These are phyloP conservation scores for Apiospora phragmitis DNA, from an alignment of 2,329 filamentous ascomycete genomes.

Conservation along the genomic window DNA sequence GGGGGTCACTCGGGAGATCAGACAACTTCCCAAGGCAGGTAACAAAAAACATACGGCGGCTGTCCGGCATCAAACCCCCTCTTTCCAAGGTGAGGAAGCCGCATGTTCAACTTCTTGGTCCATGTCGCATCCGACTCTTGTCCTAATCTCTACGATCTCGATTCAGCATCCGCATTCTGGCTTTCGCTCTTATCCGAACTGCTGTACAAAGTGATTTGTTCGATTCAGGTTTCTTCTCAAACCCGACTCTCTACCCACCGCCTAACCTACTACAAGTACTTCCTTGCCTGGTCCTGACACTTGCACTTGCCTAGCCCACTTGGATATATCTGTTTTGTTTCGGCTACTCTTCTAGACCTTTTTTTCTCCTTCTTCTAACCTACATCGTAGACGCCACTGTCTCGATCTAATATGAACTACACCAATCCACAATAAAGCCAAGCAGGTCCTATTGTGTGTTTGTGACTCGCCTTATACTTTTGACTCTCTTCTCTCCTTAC, in stretches of 20 bases:
- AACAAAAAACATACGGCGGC: background rate
- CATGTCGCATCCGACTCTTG: constrained; percentile 22
- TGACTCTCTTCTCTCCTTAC: background rate
- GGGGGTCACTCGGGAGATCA: background rate
- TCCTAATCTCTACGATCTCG: constrained; percentile 17
- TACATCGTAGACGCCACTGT: constrained; percentile 4
- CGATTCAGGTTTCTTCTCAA: constrained; percentile 25
- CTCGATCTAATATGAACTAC: constrained; percentile 1
- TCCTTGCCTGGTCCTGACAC: background rate
- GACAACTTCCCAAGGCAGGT: background rate
- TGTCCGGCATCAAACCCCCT: constrained; percentile 1
- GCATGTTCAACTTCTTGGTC: constrained; percentile 17
- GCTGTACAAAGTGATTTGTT: background rate
- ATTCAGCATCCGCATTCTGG: constrained; percentile 10
- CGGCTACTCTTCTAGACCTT: constrained; percentile 8
- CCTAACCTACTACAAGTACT: background rate
- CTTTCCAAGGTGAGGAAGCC: constrained; percentile 3
- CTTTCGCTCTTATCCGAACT: constrained; percentile 15
- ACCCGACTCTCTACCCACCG: constrained; percentile 9
- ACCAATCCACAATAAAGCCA: background rate
- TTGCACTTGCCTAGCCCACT: background rate
- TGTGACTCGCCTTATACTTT: background rate
- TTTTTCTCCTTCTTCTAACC: constrained; percentile 2
- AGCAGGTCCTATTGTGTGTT: background rate
- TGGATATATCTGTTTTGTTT: constrained; percentile 9